phyloP scores from a whole-genome alignment of 345 rosid species.

The Aquilaria sinensis region DNA sequence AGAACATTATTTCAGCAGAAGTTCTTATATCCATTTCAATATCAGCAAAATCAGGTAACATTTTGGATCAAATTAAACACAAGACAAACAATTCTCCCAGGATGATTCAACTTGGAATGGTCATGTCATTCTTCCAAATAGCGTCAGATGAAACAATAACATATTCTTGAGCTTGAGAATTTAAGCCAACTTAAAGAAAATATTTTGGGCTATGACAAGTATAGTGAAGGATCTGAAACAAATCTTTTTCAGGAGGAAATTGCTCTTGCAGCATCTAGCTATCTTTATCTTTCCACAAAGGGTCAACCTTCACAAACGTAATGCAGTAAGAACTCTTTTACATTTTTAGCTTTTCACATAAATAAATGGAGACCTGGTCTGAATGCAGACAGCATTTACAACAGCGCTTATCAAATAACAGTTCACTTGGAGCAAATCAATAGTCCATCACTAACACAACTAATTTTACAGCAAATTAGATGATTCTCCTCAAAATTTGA shows the following conservation, averaged over 20 bases:
- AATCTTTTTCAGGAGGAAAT: background rate
- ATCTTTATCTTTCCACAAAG: background rate
- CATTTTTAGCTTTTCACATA: background rate
- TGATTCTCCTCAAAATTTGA: too few species aligned
- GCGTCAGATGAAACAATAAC: background rate
- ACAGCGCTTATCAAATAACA: too few species aligned
- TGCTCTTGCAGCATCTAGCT: background rate
- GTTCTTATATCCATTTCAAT: background rate
- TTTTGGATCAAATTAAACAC: background rate
- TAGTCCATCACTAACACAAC: too few species aligned
- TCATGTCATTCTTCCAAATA: background rate
- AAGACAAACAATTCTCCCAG: background rate
- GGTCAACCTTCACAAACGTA: too few species aligned
- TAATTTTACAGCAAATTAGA: too few species aligned
- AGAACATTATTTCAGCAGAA: background rate
- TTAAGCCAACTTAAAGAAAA: background rate
- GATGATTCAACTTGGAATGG: background rate
- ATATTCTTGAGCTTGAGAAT: constrained; percentile 1
- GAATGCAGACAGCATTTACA: too few species aligned
- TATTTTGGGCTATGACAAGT: background rate
- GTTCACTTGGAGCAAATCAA: too few species aligned
- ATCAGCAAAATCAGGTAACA: too few species aligned
- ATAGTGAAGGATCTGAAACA: background rate
- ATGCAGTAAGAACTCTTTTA: too few species aligned
- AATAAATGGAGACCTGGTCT: too few species aligned